phyloP scores from a whole-genome alignment of 2,329 filamentous ascomycete species.

The Parastagonospora nodorum region DNA sequence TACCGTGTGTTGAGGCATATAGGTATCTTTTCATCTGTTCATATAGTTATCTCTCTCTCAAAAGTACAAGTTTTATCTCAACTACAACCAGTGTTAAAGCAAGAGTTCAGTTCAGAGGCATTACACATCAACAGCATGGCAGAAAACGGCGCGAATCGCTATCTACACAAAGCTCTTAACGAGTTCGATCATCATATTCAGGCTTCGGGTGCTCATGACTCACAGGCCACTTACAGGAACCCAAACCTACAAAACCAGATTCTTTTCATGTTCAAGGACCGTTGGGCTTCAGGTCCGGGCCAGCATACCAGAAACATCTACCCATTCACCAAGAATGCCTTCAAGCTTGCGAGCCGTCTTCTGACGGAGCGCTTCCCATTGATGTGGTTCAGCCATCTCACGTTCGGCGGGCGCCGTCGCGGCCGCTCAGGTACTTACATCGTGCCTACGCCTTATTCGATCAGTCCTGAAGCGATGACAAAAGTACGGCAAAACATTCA shows the following conservation, averaged over 20 bases:
- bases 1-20: no score
- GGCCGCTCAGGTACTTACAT: constrained; percentile 7
- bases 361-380: constrained; percentile 20
- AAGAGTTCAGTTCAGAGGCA: neutral
- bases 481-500: constrained; percentile 7
- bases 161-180: neutral
- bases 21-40: no score
- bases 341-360: constrained; percentile 19
- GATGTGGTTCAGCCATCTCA: constrained; percentile 23
- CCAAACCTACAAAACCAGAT: constrained; percentile 15
- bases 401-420: constrained; percentile 10
- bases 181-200: neutral
- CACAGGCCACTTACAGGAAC: neutral
- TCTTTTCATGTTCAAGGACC: constrained; percentile 20
- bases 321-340: constrained; percentile 7
- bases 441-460: neutral
- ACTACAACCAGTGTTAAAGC: no score
- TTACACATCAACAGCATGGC: neutral
- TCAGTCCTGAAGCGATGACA: neutral
- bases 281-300: constrained; percentile 20
- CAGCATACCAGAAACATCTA: constrained; percentile 12
- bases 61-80: no score
- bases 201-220: neutral
- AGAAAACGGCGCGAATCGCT: neutral
- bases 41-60: no score